Percentiles rank a stretch among this genome's conserved stretches.
phyloP scores from a whole-genome alignment of 1,139 yeast species.

The Protomyces pachydermus region DNA sequence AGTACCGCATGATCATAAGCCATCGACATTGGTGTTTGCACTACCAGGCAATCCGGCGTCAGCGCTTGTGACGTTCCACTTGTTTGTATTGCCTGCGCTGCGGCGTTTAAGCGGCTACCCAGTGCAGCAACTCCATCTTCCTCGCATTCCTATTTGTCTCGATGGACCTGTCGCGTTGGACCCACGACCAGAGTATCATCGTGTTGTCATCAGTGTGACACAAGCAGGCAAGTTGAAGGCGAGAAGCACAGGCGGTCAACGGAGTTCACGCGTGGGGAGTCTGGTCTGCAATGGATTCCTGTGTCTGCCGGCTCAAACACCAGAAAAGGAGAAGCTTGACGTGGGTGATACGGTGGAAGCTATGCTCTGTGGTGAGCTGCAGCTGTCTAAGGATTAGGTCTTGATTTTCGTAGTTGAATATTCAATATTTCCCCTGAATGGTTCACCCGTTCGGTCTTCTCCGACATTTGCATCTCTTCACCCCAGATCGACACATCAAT shows the following conservation, averaged over 20 bases:
- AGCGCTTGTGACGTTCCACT: constrained; percentile 46
- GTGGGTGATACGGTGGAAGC: constrained; percentile 13
- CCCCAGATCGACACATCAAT: neutral
- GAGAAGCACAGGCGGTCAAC: constrained; percentile 46
- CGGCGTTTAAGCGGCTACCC: constrained; percentile 40
- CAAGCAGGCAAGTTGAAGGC: constrained; percentile 38
- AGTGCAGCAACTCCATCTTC: constrained; percentile 11
- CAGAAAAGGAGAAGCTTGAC: neutral
- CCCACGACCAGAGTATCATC: constrained; percentile 50
- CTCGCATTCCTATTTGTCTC: neutral
- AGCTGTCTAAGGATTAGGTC: neutral
- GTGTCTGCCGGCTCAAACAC: constrained; percentile 40
- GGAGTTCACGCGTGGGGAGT: constrained; percentile 49
- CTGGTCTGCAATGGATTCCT: constrained; percentile 47
- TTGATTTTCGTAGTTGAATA: neutral
- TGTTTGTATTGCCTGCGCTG: constrained; percentile 48
- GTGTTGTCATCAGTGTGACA: constrained; percentile 39
- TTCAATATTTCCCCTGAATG: neutral
- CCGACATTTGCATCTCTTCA: neutral
- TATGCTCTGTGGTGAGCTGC: neutral
- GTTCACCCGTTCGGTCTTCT: neutral
- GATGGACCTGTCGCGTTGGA: constrained; percentile 39
- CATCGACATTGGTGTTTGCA: constrained; percentile 43
- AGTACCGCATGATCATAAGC: neutral
- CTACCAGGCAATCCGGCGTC: constrained; percentile 55